These are phyloP conservation scores for Parafenestella ontariensis DNA, from an alignment of 2,329 filamentous ascomycete species.

Conservation along the genomic window DNA sequence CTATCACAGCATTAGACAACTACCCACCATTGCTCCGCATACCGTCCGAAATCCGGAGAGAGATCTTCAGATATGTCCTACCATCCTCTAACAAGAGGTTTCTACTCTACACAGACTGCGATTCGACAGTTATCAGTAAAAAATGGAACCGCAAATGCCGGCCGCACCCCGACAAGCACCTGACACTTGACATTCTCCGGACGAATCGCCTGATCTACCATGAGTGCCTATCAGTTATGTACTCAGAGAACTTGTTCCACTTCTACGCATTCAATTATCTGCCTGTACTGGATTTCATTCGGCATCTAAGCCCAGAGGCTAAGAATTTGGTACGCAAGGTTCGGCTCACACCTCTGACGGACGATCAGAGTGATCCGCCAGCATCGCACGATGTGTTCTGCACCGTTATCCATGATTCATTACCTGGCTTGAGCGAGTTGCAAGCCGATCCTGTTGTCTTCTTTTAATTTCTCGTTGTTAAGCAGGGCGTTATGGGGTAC, in stretches of 20 bases:
- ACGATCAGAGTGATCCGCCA: slow-evolving; percentile 44
- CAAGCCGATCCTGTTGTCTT: slow-evolving; percentile 48
- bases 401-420: slow-evolving; percentile 48
- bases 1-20: slow-evolving; percentile 45
- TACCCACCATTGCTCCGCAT: slow-evolving; percentile 48
- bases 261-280: slow-evolving; percentile 51
- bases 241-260: slow-evolving; percentile 50
- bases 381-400: slow-evolving; percentile 47
- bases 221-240: slow-evolving; percentile 48
- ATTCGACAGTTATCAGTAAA: slow-evolving; percentile 47
- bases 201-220: slow-evolving; percentile 49
- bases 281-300: slow-evolving; percentile 50
- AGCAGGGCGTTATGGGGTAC: background rate
- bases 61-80: slow-evolving; percentile 49
- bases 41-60: slow-evolving; percentile 48
- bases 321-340: slow-evolving; percentile 48
- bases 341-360: slow-evolving; percentile 46
- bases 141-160: slow-evolving; percentile 46
- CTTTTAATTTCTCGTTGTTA: slow-evolving; percentile 29
- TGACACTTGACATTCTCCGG: slow-evolving; percentile 45
- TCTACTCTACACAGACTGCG: slow-evolving; percentile 55
- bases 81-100: slow-evolving; percentile 52
- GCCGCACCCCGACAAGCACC: slow-evolving; percentile 42
- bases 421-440: slow-evolving; percentile 46
- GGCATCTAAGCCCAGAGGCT: slow-evolving; percentile 47